Percentiles rank a stretch among this genome's conserved stretches.
These are phyloP conservation scores for Kazachstania kunashirensis DNA, from an alignment of 805 yeast species.

Conservation along the genomic window DNA sequence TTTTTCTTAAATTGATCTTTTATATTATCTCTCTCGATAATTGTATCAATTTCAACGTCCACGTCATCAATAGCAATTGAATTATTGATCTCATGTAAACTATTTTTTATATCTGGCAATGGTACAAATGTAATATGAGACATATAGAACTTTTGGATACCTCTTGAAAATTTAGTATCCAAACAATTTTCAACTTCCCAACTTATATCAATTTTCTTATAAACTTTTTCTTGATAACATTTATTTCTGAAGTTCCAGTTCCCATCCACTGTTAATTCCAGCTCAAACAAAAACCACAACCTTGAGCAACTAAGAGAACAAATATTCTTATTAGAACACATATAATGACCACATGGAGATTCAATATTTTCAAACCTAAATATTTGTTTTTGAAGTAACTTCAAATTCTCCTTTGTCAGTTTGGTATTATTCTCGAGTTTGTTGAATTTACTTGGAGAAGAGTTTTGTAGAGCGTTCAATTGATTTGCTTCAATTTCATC, in stretches of 20 bases:
- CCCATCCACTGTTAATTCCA: slow-evolving; percentile 22
- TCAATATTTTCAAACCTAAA: slow-evolving; percentile 10
- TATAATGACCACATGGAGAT: slow-evolving; percentile 13
- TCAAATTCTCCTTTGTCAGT: slow-evolving; percentile 15
- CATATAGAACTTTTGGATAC: slow-evolving; percentile 8
- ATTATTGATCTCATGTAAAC: no score
- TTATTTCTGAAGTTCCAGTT: slow-evolving; percentile 21
- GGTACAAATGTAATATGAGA: slow-evolving; percentile 10
- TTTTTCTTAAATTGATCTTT: neutral
- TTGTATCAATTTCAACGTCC: slow-evolving; percentile 9
- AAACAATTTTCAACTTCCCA: slow-evolving; percentile 17
- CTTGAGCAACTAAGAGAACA: slow-evolving; percentile 9
- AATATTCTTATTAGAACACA: slow-evolving; percentile 13
- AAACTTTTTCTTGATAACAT: slow-evolving; percentile 22
- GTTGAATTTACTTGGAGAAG: neutral
- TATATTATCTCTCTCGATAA: slow-evolving; percentile 7
- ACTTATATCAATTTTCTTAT: slow-evolving; percentile 12
- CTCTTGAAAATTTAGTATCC: slow-evolving; percentile 4
- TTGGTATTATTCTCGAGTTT: neutral
- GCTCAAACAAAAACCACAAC: slow-evolving; percentile 27
- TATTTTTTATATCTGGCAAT: slow-evolving; percentile 1
- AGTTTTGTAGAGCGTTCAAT: slow-evolving; percentile 1
- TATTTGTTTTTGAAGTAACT: slow-evolving; percentile 16
- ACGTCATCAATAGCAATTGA: no score
- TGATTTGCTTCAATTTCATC: neutral